phyloP scores from a whole-genome alignment of 1,284 basidiomycete species.

The Boletus semigastroideus region DNA sequence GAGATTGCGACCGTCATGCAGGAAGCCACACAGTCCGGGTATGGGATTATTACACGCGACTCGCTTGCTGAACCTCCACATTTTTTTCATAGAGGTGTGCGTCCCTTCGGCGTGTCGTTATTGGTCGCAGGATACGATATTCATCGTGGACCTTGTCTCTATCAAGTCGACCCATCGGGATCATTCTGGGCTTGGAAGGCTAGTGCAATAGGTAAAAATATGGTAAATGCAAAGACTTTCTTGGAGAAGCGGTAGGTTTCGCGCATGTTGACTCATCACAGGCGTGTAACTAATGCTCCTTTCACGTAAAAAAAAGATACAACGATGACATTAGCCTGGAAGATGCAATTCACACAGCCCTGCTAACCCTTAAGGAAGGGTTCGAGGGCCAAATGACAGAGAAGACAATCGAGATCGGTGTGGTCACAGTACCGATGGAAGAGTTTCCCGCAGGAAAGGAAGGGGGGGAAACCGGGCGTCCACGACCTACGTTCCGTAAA shows the following conservation, averaged over 20 bases:
- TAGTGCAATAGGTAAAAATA: conserved; percentile 99
- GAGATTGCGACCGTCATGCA: conserved; percentile 99
- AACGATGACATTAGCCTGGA: conserved; percentile 99
- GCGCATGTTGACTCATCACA: conserved; percentile 25
- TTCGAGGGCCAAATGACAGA: conserved; percentile 99
- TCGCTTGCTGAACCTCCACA: conserved; percentile 27
- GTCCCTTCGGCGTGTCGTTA: conserved; percentile 96
- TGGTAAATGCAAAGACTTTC: conserved; percentile 99
- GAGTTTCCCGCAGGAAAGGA: conserved; percentile 75
- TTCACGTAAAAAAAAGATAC: conserved; percentile 72
- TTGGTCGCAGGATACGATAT: conserved; percentile 96
- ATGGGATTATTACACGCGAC: conserved; percentile 37
- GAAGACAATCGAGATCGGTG: conserved; percentile 98
- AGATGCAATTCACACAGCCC: conserved; percentile 99
- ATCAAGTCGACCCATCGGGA: conserved; percentile 98
- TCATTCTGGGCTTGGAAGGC: conserved; percentile 99
- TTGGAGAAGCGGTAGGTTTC: conserved; percentile 88
- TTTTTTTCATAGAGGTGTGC: conserved; percentile 77
- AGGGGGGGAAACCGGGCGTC: conserved; percentile 71
- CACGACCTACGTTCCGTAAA: conserved; percentile 89
- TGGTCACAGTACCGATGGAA: conserved; percentile 83
- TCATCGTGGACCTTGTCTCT: conserved; percentile 89
- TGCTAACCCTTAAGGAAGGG: conserved; percentile 97
- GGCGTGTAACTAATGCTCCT: conserved; percentile 18
- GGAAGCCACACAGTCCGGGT: conserved; percentile 98